phyloP scores from a whole-genome alignment of 2,329 filamentous ascomycete species.

The Calonectria pseudoturangicola region DNA sequence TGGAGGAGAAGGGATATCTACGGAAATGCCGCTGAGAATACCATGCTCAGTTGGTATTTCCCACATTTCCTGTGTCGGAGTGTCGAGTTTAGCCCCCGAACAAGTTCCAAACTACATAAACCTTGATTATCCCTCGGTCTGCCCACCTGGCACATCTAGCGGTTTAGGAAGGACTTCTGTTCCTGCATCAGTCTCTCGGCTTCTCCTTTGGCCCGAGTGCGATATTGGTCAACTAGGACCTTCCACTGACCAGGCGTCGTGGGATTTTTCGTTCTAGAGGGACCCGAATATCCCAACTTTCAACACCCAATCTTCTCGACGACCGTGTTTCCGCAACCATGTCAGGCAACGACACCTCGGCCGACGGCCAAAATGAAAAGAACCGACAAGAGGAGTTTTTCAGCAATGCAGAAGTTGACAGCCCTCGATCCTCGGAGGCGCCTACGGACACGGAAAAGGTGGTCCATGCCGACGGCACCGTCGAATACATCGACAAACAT shows the following conservation, averaged over 20 bases:
- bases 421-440: constrained; percentile 23
- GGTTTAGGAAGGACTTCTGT: constrained; percentile 1
- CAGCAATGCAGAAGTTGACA: constrained; percentile 38
- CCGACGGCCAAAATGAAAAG: constrained; percentile 31
- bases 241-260: constrained; percentile 35
- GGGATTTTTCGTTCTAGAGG: constrained; percentile 15
- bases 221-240: not conserved
- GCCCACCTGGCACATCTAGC: not conserved
- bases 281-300: not conserved
- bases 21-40: not conserved
- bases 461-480: constrained; percentile 62
- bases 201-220: not conserved
- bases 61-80: constrained; percentile 1
- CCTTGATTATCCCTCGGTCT: constrained; percentile 26
- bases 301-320: not conserved
- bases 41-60: not conserved
- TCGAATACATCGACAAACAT: constrained; percentile 64
- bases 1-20: not conserved
- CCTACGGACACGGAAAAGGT: constrained; percentile 54
- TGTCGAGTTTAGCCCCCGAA: constrained; percentile 2
- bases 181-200: not conserved
- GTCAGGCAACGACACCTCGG: constrained; percentile 26
- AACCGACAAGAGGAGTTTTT: constrained; percentile 22
- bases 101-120: constrained; percentile 35
- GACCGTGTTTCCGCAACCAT: constrained; percentile 11